Evolutionary conservation across 2,329 filamentous ascomycete species (phyloP).

Genomic region (Fusarium nodosum): DNA sequence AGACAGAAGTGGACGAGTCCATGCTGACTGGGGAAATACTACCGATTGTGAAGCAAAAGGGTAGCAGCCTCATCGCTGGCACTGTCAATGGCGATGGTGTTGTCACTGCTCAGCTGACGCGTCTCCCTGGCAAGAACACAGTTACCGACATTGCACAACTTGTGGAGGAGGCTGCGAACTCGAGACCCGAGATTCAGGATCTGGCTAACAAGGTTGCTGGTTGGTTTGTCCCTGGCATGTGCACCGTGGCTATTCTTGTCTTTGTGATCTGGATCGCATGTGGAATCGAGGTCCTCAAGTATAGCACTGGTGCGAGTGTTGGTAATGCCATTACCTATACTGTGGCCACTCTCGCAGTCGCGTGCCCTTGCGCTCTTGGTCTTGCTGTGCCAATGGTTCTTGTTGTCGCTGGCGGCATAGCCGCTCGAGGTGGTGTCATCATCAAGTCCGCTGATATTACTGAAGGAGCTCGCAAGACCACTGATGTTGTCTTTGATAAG

Average conservation of each 20-base stretch:
- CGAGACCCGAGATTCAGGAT: constrained; percentile 69
- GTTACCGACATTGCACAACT: constrained; percentile 70
- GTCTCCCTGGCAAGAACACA: constrained; percentile 68
- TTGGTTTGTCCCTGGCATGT: constrained; percentile 71
- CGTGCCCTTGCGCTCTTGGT: constrained; percentile 75
- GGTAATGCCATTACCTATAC: constrained; percentile 54
- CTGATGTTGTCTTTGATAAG: constrained; percentile 75
- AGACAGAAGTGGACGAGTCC: constrained; percentile 72
- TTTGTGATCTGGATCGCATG: constrained; percentile 42
- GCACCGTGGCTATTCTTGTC: constrained; percentile 61
- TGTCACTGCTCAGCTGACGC: constrained; percentile 63
- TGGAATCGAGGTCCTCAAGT: constrained; percentile 55
- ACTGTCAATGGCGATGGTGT: constrained; percentile 58
- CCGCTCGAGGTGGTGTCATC: constrained; percentile 70
- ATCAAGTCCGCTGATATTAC: constrained; percentile 70
- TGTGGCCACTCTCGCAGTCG: constrained; percentile 69
- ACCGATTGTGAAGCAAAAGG: constrained; percentile 12
- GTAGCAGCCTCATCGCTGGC: constrained; percentile 9
- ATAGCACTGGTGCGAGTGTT: constrained; percentile 45
- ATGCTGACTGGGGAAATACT: constrained; percentile 60
- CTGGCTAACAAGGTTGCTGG: constrained; percentile 70
- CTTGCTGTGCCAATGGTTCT: constrained; percentile 76
- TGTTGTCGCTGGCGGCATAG: constrained; percentile 70
- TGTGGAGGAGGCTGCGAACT: constrained; percentile 71
- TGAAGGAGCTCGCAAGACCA: constrained; percentile 66